phyloP scores from a whole-genome alignment of 78 protist genomes.

The Dictyostelium purpureum region DNA sequence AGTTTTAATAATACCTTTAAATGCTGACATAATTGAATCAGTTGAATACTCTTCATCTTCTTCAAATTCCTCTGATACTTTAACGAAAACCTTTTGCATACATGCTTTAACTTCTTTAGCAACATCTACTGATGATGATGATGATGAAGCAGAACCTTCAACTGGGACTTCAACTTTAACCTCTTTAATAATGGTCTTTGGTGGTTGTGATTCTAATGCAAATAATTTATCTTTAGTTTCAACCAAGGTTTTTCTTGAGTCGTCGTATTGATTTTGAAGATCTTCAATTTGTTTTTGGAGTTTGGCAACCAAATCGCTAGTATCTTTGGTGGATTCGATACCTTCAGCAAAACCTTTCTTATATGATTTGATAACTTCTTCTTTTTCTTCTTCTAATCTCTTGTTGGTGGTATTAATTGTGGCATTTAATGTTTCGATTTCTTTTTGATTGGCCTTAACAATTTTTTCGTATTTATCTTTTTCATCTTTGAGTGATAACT shows the following conservation, averaged over 20 bases:
- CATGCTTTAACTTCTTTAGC: slow-evolving; percentile 47
- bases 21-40: slow-evolving; percentile 36
- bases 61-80: slow-evolving; percentile 42
- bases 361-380: slow-evolving; percentile 49
- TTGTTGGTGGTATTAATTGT: neutral
- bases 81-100: slow-evolving; percentile 69
- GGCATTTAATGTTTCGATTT: neutral
- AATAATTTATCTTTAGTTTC: neutral
- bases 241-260: neutral
- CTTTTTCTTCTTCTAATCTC: neutral
- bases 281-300: slow-evolving; percentile 18
- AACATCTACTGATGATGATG: slow-evolving; percentile 8
- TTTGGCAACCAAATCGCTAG: neutral
- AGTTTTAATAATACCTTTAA: slow-evolving; percentile 61
- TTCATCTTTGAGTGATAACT: neutral
- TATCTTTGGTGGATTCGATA: neutral
- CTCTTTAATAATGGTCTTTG: slow-evolving; percentile 1
- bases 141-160: neutral
- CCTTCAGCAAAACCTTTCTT: slow-evolving; percentile 65
- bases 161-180: neutral
- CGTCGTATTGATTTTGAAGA: neutral
- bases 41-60: slow-evolving; percentile 56
- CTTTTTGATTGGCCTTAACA: neutral
- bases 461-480: neutral
- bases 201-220: slow-evolving; percentile 5